Percentiles rank a stretch among this genome's conserved stretches.
Conservation (phyloP, 2,329 filamentous ascomycete species). For the Parastagonospora nodorum region DNA sequence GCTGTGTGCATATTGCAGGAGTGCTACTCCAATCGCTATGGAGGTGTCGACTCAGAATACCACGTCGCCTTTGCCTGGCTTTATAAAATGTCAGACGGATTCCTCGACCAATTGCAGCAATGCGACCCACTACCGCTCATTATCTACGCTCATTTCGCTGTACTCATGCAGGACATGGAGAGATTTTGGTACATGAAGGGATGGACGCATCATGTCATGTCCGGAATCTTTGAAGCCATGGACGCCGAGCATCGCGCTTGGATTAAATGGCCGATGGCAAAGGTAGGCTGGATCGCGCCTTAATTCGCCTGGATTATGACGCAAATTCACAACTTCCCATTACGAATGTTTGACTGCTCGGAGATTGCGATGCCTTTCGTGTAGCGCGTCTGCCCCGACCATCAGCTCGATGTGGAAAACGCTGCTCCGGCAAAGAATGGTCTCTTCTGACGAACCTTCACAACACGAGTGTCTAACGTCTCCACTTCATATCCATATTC, state of each 20-base stretch:
- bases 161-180: slow-evolving; percentile 33
- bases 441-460: too few relatives aligned
- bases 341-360: background rate
- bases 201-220: slow-evolving; percentile 36
- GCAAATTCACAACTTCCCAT: background rate
- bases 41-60: slow-evolving; percentile 28
- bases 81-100: slow-evolving; percentile 29
- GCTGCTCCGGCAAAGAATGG: background rate
- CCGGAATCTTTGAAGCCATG: slow-evolving; percentile 26
- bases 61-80: slow-evolving; percentile 34
- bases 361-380: background rate
- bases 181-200: slow-evolving; percentile 39
- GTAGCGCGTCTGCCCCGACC: too few relatives aligned
- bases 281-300: slow-evolving; percentile 29
- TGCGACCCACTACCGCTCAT: slow-evolving; percentile 27
- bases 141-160: slow-evolving; percentile 33
- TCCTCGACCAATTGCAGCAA: slow-evolving; percentile 28
- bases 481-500: background rate
- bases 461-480: too few relatives aligned
- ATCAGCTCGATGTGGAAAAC: background rate
- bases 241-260: slow-evolving; percentile 24
- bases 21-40: slow-evolving; percentile 29
- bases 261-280: slow-evolving; percentile 30
- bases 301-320: slow-evolving; percentile 1
- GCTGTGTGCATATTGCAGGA: slow-evolving; percentile 23